phyloP scores from a whole-genome alignment of 345 rosid species.

The Murraya paniculata region DNA sequence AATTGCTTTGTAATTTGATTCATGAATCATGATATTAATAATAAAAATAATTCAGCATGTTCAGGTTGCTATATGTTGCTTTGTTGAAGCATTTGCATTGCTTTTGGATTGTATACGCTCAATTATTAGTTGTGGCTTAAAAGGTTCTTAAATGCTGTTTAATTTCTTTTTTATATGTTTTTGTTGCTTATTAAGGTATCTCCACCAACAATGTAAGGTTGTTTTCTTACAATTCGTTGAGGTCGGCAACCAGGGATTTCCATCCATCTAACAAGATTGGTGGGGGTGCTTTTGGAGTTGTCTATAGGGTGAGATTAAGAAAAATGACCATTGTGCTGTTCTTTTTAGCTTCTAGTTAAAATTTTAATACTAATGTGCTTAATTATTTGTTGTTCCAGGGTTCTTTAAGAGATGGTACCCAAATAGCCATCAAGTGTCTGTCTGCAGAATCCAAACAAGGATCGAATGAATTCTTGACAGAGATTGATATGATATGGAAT shows the following conservation, averaged over 20 bases:
- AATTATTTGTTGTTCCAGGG: conserved; percentile 41
- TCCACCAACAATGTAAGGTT: conserved; percentile 61
- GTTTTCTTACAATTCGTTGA: conserved; percentile 65
- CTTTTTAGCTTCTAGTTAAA: background rate
- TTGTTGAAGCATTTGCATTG: background rate
- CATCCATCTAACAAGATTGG: conserved; percentile 68
- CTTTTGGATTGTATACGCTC: background rate
- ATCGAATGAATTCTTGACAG: conserved; percentile 54
- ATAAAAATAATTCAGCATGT: background rate
- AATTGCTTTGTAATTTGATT: background rate
- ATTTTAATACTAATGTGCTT: background rate
- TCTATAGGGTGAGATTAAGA: conserved; percentile 52
- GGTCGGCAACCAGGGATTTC: conserved; percentile 71
- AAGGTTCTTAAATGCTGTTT: conserved; percentile 11
- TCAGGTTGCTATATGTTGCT: conserved; percentile 6
- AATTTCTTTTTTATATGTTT: background rate
- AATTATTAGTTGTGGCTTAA: background rate
- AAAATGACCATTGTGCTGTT: conserved; percentile 10
- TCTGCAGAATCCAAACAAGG: conserved; percentile 71
- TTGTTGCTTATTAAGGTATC: conserved; percentile 42
- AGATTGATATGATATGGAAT: conserved; percentile 54
- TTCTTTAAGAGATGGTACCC: conserved; percentile 50
- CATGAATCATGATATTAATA: background rate
- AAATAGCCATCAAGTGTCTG: conserved; percentile 54
- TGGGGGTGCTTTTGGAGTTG: conserved; percentile 91